Base-by-base conservation (phyloP, 202 grass and related monocot genomes). In the Setaria italica region DNA sequence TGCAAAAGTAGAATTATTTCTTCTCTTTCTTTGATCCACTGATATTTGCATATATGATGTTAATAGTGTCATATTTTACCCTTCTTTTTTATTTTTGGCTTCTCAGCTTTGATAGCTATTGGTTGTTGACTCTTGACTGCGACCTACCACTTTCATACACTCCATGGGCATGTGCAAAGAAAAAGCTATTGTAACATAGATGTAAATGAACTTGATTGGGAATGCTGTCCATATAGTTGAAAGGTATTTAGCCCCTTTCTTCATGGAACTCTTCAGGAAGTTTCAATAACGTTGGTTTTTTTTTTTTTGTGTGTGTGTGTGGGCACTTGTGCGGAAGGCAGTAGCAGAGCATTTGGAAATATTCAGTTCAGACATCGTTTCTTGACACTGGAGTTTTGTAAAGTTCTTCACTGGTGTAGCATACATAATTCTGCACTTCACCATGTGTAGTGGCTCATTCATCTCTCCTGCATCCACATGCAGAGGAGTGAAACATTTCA, bases 21-120 rank as follows among this genome's bases (percentile, higher is more conserved):
- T 45, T 62, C 56, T 74, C 74, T 0, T 35, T 43, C 57, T 79
- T 75, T 87, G 13, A 37, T 69, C 59, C 59, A 62, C 42, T 74
- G 55, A 81, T 71, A 35, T 85, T 63, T 84, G 45, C 69, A 74
- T 62, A 86, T 70, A 77, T 77, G 43, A 70, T 80, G 25, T 80
- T 55, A 49, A 64, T 60, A 62, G 50, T 68, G 33, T 63, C 19
- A 67, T 39, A 42, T 62, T 82, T 70, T 19, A 2, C 79, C 39
- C 48, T 69, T 71, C 29, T 29, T 45, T 78, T 45, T 78, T 6
- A 9, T 7, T 75, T 82, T 73, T 82, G 41, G 74, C 41, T 87
- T 70, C 34, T 66, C 6, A 83, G 32, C 32, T 83, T 78, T 67
- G 16, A 56, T 60, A 9, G 47, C 9, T 53, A 76, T 37, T 29